phyloP scores from a whole-genome alignment of 2,329 filamentous ascomycete species.

The Fusarium veterinarium region DNA sequence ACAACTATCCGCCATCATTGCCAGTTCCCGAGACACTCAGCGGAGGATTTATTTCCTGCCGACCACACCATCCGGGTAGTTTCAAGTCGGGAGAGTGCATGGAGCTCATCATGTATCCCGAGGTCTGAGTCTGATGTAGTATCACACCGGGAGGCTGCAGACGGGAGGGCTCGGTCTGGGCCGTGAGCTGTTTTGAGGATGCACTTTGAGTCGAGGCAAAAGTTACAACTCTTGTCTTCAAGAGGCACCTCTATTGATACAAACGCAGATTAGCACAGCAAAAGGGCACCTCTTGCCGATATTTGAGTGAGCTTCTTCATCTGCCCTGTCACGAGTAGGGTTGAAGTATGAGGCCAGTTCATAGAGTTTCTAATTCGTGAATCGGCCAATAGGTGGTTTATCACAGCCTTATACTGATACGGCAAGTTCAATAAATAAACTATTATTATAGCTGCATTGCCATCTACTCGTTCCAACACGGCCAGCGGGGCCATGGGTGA shows the following conservation, averaged over 20 bases:
- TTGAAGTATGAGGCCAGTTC: neutral
- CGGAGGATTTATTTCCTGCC: neutral
- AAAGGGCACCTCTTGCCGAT: too few species aligned
- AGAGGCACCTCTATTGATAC: neutral
- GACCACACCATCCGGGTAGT: neutral
- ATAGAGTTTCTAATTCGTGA: neutral
- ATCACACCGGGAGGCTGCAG: constrained; percentile 20
- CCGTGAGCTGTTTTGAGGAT: neutral
- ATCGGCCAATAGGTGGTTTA: neutral
- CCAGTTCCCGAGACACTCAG: constrained; percentile 10
- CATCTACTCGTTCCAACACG: neutral
- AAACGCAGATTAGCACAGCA: too few species aligned
- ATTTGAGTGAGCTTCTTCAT: neutral
- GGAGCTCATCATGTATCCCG: neutral
- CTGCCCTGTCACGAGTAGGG: neutral
- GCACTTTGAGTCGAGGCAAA: neutral
- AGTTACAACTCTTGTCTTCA: neutral
- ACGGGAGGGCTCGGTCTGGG: constrained; percentile 3
- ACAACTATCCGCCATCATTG: constrained; percentile 9
- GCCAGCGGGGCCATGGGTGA: neutral
- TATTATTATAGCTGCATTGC: neutral
- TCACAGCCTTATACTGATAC: neutral
- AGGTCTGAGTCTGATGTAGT: neutral
- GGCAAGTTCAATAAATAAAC: neutral
- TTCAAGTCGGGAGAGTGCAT: constrained; percentile 18